phyloP scores from a whole-genome alignment of 2,329 filamentous ascomycete species.

The Colletotrichum caudatum region DNA sequence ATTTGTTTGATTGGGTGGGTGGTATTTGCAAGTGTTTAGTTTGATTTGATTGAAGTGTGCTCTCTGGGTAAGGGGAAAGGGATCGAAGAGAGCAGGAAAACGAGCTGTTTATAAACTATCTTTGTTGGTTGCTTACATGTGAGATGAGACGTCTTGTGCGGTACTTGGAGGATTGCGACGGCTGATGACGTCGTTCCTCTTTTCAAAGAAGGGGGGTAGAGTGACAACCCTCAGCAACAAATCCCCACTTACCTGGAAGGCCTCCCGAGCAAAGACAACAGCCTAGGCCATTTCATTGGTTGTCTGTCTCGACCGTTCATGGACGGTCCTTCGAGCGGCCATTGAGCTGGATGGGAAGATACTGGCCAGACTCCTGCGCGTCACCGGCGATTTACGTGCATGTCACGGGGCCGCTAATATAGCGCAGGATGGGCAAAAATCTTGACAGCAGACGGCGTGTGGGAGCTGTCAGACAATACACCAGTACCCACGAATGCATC shows the following conservation, averaged over 20 bases:
- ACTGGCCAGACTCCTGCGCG: constrained; percentile 29
- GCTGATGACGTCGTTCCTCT: constrained; percentile 39
- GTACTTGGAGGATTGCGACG: constrained; percentile 32
- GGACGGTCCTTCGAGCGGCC: constrained; percentile 21
- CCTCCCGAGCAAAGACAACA: constrained; percentile 26
- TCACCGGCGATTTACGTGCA: constrained; percentile 34
- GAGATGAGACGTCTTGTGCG: constrained; percentile 28
- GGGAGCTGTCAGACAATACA: constrained; percentile 18
- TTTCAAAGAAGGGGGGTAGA: constrained; percentile 11
- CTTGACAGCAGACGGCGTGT: constrained; percentile 25
- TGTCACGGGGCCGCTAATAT: constrained; percentile 28
- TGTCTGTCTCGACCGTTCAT: constrained; percentile 10
- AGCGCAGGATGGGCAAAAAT: constrained; percentile 19
- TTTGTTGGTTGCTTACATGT: constrained; percentile 32
- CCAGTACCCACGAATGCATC: constrained; percentile 21
- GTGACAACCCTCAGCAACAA: constrained; percentile 19
- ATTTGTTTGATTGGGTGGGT: constrained; percentile 15
- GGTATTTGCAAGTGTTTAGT: constrained; percentile 6
- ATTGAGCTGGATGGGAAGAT: constrained; percentile 22
- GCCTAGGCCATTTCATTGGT: constrained; percentile 21
- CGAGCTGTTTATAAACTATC: constrained; percentile 35
- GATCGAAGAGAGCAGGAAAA: neutral
- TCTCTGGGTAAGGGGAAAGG: neutral
- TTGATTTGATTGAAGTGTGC: constrained; percentile 10
- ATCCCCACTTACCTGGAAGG: constrained; percentile 35